Conservation (phyloP, 768 basidiomycete species). For the Brasilioporus rufonigricans region DNA sequence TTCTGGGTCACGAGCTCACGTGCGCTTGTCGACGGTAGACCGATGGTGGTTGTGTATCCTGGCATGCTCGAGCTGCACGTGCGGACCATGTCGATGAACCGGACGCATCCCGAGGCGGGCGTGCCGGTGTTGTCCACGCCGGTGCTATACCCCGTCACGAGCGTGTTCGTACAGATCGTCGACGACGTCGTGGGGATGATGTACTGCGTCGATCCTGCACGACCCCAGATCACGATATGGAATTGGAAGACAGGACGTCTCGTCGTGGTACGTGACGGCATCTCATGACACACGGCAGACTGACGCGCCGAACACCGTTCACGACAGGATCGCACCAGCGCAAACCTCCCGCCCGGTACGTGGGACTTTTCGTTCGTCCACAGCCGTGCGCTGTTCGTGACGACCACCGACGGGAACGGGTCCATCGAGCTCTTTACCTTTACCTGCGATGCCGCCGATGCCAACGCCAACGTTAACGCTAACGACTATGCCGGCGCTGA, state of each 20-base stretch:
- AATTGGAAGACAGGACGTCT: constrained; percentile 48
- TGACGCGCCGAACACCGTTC: not conserved
- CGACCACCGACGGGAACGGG: constrained; percentile 33
- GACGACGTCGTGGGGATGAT: constrained; percentile 54
- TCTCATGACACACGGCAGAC: not conserved
- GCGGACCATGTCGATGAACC: constrained; percentile 42
- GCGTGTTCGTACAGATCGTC: constrained; percentile 48
- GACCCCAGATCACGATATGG: constrained; percentile 38
- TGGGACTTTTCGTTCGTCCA: constrained; percentile 50
- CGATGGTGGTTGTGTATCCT: not conserved
- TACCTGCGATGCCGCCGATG: constrained; percentile 6
- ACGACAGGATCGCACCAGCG: constrained; percentile 28
- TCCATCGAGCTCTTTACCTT: constrained; percentile 45
- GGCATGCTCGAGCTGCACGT: constrained; percentile 38
- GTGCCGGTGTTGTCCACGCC: constrained; percentile 26
- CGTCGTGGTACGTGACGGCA: constrained; percentile 39
- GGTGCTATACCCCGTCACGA: constrained; percentile 23
- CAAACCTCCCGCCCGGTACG: constrained; percentile 25
- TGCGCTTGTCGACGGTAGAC: constrained; percentile 9
- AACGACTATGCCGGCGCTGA: not conserved
- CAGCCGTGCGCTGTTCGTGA: constrained; percentile 42
- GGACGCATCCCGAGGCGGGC: constrained; percentile 42
- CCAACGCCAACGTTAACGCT: too few species aligned
- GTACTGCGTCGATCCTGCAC: constrained; percentile 29
- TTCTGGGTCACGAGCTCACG: too few species aligned